These are phyloP conservation scores for Solanum corneliomulleri DNA, from an alignment of 257 asterid species.

Conservation along the genomic window DNA sequence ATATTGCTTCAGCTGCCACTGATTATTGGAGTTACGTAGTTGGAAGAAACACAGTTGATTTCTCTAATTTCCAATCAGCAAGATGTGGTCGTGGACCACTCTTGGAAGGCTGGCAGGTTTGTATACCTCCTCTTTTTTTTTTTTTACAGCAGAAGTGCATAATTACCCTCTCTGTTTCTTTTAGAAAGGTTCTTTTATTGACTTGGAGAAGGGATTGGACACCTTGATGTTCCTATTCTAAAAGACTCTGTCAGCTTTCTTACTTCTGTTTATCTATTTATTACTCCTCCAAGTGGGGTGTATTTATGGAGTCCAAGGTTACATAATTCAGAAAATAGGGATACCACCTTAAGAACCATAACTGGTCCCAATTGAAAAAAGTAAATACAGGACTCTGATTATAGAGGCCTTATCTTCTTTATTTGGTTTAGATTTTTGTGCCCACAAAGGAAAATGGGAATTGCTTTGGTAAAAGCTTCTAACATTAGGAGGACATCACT, in stretches of 20 bases:
- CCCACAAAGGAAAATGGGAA: not conserved
- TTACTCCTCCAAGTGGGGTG: not conserved
- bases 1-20: conserved; percentile 48
- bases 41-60: conserved; percentile 46
- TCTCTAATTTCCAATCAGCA: conserved; percentile 56
- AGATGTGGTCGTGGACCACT: conserved; percentile 85
- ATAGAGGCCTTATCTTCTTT: not conserved
- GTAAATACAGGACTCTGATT: not conserved
- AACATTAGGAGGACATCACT: not conserved
- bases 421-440: not conserved
- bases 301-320: not conserved
- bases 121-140: conserved; percentile 1
- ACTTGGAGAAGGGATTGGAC: not conserved
- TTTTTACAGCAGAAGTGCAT: not conserved
- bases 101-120: conserved; percentile 78
- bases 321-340: not conserved
- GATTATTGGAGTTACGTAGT: conserved; percentile 86
- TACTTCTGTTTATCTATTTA: not conserved
- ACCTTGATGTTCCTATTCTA: not conserved
- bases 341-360: not conserved
- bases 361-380: not conserved
- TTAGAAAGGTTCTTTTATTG: not conserved
- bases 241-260: not conserved
- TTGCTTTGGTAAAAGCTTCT: not conserved
- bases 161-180: not conserved